Base-by-base conservation (phyloP, 768 basidiomycete species). In the Daedaleopsis sinensis region DNA sequence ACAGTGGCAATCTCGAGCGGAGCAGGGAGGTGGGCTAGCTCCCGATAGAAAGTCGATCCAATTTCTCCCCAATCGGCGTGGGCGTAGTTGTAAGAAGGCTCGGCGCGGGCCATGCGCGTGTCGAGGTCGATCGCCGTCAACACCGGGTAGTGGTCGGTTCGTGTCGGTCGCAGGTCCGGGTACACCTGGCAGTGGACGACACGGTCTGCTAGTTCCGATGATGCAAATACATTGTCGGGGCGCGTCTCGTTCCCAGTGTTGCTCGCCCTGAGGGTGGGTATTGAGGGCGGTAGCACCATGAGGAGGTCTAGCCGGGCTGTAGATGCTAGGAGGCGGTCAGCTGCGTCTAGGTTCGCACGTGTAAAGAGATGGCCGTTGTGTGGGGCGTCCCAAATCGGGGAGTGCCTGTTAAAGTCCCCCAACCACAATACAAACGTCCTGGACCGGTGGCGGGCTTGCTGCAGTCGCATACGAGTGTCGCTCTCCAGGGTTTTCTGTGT, bases 131-230 rank as follows among this genome's bases (percentile, higher is more conserved):
- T 7, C 0, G 59, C 39, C 0, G 69, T 74, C 23, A 64, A 35
- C 10, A 84, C 78, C 0, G 77, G 80, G 55, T 75, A 72, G 63
- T 84, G 80, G 39, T 42, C 39, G 11, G 39, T 42, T 3, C 39
- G 39, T 13, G 18, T 42, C 3, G 39, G 39, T 2, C 39, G 10
- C 13, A 12, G 10, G 39, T 42, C 39, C 13, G 39, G 39, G 39
- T 3, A 12, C 10, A 11, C 39, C 10, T 12, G 11, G 39, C 39
- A 42, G 18, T 12, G 18, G 10, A 12, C 13, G 3, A 42, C 3
- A 10, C 39, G 39, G 11, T 42, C 10, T 2, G 18, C 18, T 2
- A 42, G 39, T 12, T 12, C 39, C 11, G 39, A 12, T 18, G 50
- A 52, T 9, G 13, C 15, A n/a, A 52, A 52, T 1, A 52, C 50